Conservation (phyloP, 768 basidiomycete genomes). For the Fomitopsis pulvina region DNA sequence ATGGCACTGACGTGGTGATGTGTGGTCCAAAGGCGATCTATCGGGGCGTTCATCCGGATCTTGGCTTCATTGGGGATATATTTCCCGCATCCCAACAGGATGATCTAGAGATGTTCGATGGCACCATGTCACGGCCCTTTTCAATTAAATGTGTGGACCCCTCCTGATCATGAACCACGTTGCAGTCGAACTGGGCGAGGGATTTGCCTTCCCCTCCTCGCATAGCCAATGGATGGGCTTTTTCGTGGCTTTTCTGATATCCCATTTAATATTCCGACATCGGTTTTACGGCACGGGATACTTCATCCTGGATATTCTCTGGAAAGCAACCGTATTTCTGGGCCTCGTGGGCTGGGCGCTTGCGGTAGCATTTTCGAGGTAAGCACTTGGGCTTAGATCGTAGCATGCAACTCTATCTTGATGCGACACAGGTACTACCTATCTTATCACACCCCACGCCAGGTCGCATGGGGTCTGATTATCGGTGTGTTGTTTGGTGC, state of each 20-base stretch:
- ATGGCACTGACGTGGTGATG: not conserved
- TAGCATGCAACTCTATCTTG: not conserved
- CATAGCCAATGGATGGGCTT: constrained; percentile 91
- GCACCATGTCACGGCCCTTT: not conserved
- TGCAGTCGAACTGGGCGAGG: constrained; percentile 52
- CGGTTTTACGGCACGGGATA: constrained; percentile 51
- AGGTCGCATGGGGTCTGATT: constrained; percentile 68
- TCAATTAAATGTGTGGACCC: not conserved
- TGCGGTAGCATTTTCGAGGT: constrained; percentile 78
- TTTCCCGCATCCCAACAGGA: no score
- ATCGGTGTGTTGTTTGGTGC: constrained; percentile 56
- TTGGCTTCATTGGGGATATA: no score
- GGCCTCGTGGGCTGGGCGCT: constrained; percentile 50
- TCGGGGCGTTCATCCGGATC: no score
- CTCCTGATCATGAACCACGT: not conserved
- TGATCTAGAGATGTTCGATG: not conserved
- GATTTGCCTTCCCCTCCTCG: constrained; percentile 85
- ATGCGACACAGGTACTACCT: constrained; percentile 47
- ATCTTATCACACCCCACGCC: constrained; percentile 65
- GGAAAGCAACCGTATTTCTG: constrained; percentile 40
- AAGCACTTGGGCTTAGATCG: constrained; percentile 12
- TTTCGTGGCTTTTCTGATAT: constrained; percentile 68
- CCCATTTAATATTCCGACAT: constrained; percentile 69
- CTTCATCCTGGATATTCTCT: constrained; percentile 42
- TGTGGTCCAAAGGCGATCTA: no score